phyloP scores from a whole-genome alignment of 2,329 filamentous ascomycete species.

The Erysiphe neolycopersici region DNA sequence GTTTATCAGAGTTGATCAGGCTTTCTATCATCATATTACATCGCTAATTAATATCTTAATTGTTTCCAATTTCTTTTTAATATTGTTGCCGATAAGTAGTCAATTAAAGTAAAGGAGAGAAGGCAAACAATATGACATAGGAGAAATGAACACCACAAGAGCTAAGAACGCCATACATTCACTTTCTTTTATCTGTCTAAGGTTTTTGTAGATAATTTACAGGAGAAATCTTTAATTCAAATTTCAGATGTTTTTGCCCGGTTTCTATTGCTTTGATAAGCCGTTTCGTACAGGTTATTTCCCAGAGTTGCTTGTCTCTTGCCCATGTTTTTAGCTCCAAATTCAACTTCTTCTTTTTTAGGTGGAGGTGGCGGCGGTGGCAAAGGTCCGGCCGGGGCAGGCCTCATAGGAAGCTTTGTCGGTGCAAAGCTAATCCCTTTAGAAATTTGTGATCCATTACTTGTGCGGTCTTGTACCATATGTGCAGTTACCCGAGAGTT shows the following conservation, averaged over 20 bases:
- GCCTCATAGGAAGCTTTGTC: conserved; percentile 32
- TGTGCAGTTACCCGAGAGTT: conserved; percentile 21
- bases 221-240: neutral
- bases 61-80: no score
- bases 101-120: no score
- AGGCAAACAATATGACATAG: no score
- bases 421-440: conserved; percentile 22
- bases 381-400: conserved; percentile 28
- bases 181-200: no score
- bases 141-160: no score
- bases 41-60: no score
- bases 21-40: no score
- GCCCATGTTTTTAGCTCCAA: conserved; percentile 21
- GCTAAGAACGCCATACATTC: no score
- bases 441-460: conserved; percentile 17
- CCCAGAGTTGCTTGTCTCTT: conserved; percentile 28
- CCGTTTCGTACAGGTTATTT: conserved; percentile 10
- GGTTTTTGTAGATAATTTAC: no score
- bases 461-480: conserved; percentile 14
- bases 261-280: conserved; percentile 6
- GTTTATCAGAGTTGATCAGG: no score
- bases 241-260: conserved; percentile 1
- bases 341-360: conserved; percentile 14
- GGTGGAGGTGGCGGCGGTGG: conserved; percentile 26
- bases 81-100: no score